A percentile compares a stretch with the other conserved stretches of the same genome.
Conservation (phyloP, 768 basidiomycete species). For the Leccinum barrowsii region DNA sequence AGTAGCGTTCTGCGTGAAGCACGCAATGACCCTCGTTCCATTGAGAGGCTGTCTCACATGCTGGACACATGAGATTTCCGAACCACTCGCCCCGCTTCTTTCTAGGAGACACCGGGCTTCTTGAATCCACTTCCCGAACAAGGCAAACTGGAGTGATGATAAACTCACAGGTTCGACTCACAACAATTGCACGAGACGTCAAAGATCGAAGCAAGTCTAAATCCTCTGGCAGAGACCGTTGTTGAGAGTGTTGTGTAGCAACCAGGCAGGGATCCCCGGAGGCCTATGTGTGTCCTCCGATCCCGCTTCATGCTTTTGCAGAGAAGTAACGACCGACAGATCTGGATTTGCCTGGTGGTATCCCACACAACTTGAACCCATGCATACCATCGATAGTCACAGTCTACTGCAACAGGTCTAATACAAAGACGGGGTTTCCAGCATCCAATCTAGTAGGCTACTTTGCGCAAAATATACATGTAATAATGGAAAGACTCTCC, state of each 20-base stretch:
- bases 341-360: not conserved
- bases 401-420: not conserved
- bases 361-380: too few relatives aligned
- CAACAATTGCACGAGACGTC: constrained; percentile 1
- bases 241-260: constrained; percentile 10
- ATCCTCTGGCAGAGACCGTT: constrained; percentile 21
- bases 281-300: not conserved
- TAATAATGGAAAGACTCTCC: constrained; percentile 86
- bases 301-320: constrained; percentile 13
- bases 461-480: constrained; percentile 59
- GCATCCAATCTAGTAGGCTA: constrained; percentile 10
- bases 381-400: not conserved
- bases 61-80: not conserved
- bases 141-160: not conserved
- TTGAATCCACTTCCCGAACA: not conserved
- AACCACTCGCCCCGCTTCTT: not conserved
- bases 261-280: constrained; percentile 13
- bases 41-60: not conserved
- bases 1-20: too few relatives aligned
- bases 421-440: not conserved
- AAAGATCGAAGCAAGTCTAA: constrained; percentile 25
- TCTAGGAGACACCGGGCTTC: not conserved
- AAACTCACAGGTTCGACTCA: not conserved
- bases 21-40: not conserved
- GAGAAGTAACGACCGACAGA: constrained; percentile 14